Conservation (phyloP, 2,329 filamentous ascomycete genomes). For the Arthrocladium fulminans region DNA sequence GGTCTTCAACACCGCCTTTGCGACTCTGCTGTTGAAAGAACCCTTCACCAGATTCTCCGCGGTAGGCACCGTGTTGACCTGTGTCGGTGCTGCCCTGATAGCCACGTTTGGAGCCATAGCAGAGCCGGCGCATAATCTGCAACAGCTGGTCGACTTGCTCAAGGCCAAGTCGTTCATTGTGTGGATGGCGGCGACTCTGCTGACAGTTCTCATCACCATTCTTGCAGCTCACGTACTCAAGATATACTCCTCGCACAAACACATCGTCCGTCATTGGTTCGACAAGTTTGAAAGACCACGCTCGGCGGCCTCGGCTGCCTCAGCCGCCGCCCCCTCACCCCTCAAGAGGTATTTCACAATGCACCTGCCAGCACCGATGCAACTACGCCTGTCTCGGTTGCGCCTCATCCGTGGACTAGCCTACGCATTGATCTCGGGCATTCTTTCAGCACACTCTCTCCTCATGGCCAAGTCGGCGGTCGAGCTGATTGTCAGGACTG, state of each 20-base stretch:
- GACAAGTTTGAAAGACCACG: constrained; percentile 18
- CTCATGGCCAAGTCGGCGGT: constrained; percentile 94
- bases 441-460: constrained; percentile 85
- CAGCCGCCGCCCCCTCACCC: constrained; percentile 14
- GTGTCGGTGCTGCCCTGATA: constrained; percentile 79
- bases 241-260: constrained; percentile 21
- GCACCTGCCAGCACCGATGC: constrained; percentile 28
- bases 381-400: constrained; percentile 49
- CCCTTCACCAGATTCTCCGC: constrained; percentile 93
- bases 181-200: constrained; percentile 76
- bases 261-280: constrained; percentile 17
- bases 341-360: constrained; percentile 31
- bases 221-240: constrained; percentile 44
- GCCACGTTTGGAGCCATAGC: constrained; percentile 89
- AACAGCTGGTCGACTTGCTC: constrained; percentile 70
- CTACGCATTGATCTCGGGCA: constrained; percentile 84
- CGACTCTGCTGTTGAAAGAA: constrained; percentile 82
- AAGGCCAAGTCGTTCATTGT: constrained; percentile 65
- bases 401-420: constrained; percentile 72
- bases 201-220: constrained; percentile 63
- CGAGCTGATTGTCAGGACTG: constrained; percentile 79
- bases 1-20: constrained; percentile 98
- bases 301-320: constrained; percentile 15
- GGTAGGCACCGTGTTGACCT: constrained; percentile 79
- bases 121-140: constrained; percentile 79